Evolutionary conservation across 257 asterid genomes (phyloP).

Genomic region (Solanum appendiculatum): DNA sequence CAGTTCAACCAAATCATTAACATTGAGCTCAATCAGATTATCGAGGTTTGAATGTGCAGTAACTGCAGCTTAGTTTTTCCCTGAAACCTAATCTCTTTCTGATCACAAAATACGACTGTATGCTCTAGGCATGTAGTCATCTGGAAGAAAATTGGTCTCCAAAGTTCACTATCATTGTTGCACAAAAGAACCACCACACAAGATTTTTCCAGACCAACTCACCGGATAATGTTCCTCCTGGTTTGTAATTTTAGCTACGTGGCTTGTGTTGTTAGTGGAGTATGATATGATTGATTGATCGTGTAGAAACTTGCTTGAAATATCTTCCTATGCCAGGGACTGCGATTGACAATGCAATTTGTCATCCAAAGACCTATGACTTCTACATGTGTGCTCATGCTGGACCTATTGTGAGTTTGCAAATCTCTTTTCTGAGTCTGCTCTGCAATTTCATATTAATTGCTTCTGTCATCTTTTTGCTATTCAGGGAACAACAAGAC

Average conservation of each 20-base stretch:
- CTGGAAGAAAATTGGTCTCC: conserved; percentile 46
- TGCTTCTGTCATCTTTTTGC: not conserved
- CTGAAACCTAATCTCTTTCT: not conserved
- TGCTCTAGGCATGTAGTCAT: conserved; percentile 53
- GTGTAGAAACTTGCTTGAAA: not conserved
- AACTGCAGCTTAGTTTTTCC: not conserved
- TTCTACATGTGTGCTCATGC: conserved; percentile 83
- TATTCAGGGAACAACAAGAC: conserved; percentile 64
- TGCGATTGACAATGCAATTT: conserved; percentile 49
- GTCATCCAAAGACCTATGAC: conserved; percentile 52
- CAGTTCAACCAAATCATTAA: conserved; percentile 71
- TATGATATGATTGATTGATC: not conserved
- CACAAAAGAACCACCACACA: conserved; percentile 75
- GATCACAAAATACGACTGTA: not conserved
- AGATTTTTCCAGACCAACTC: conserved; percentile 43
- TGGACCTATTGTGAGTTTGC: conserved; percentile 53
- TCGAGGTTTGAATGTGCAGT: conserved; percentile 27
- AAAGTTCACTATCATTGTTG: conserved; percentile 47
- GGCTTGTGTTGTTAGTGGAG: not conserved
- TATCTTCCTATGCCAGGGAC: conserved; percentile 40
- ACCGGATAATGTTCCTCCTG: conserved; percentile 59
- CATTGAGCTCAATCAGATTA: conserved; percentile 56
- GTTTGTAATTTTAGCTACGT: conserved; percentile 12
- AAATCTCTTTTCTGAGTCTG: not conserved
- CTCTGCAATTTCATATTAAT: not conserved